Percentiles rank a stretch among this genome's conserved stretches.
phyloP scores from a whole-genome alignment of 805 yeast genomes.

The Metschnikowia similis region DNA sequence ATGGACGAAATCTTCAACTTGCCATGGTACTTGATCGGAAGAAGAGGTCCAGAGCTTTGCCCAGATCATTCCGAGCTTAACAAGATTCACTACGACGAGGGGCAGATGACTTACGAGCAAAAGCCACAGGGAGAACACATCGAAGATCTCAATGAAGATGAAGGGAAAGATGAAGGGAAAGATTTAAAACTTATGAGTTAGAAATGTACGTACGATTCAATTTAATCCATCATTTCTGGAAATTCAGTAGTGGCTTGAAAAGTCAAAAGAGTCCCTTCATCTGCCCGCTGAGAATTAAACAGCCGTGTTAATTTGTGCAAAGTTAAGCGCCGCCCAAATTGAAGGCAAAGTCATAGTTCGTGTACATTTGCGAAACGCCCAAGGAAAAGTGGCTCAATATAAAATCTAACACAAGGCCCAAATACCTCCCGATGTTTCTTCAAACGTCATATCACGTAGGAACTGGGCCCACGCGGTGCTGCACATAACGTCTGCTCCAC shows the following conservation, averaged over 20 bases:
- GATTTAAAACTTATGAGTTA: constrained; percentile 8
- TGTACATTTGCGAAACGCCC: too few relatives aligned
- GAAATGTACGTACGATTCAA: neutral
- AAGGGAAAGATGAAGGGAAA: constrained; percentile 8
- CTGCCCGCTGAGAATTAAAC: too few relatives aligned
- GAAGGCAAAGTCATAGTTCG: too few relatives aligned
- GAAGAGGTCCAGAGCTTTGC: constrained; percentile 48
- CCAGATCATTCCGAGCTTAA: constrained; percentile 47
- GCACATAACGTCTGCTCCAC: constrained; percentile 1
- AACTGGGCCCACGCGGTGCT: neutral
- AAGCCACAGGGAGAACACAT: constrained; percentile 6
- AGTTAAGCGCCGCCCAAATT: too few relatives aligned
- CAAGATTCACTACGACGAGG: constrained; percentile 17
- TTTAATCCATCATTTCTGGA: too few relatives aligned
- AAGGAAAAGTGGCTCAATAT: too few relatives aligned
- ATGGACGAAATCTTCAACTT: constrained; percentile 50
- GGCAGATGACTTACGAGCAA: constrained; percentile 4
- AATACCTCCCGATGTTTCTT: neutral
- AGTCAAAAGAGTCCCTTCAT: too few relatives aligned
- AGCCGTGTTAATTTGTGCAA: too few relatives aligned
- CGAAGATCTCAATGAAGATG: constrained; percentile 6
- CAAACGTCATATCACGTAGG: neutral
- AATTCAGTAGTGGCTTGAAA: too few relatives aligned
- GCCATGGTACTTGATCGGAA: constrained; percentile 57
- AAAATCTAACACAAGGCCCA: too few relatives aligned